Conservation (phyloP, 2,329 filamentous ascomycete genomes). For the Aureobasidium sp. region DNA sequence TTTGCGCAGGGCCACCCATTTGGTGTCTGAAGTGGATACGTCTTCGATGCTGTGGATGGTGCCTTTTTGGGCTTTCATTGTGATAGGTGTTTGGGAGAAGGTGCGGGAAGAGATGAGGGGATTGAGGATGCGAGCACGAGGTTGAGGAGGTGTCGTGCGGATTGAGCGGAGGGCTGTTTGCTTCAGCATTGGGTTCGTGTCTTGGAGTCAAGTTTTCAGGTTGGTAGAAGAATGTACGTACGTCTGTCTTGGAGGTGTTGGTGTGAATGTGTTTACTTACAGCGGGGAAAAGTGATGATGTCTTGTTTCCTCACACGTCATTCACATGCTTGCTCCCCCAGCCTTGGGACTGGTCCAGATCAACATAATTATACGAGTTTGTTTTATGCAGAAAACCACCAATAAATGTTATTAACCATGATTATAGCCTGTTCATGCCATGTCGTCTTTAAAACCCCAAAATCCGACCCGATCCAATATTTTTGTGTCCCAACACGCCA, state of each 20-base stretch:
- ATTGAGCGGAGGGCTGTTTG: not conserved
- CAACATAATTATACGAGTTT: not conserved
- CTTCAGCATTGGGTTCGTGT: not conserved
- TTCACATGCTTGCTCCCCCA: not conserved
- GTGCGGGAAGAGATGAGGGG: not conserved
- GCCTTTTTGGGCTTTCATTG: slow-evolving; percentile 15
- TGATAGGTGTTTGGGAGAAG: not conserved
- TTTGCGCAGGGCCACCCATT: slow-evolving; percentile 13
- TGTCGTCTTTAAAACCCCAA: too few species aligned
- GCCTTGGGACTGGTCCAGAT: not conserved
- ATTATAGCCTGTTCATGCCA: too few species aligned
- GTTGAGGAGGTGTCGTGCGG: not conserved
- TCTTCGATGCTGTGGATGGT: slow-evolving; percentile 7
- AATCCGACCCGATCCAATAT: not conserved
- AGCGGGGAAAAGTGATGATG: not conserved
- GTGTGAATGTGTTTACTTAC: not conserved
- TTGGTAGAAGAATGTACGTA: not conserved
- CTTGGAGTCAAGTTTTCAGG: not conserved
- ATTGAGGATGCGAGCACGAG: not conserved
- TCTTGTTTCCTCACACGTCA: not conserved
- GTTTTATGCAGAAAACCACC: too few species aligned
- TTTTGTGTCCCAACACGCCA: not conserved
- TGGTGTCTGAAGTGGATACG: slow-evolving; percentile 10
- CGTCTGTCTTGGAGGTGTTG: not conserved
- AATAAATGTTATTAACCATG: too few species aligned